Evolutionary conservation across 1,284 basidiomycete genomes (phyloP), one percentile per base, ranked within the genome.

Genomic region (Naganishia albida): DNA sequence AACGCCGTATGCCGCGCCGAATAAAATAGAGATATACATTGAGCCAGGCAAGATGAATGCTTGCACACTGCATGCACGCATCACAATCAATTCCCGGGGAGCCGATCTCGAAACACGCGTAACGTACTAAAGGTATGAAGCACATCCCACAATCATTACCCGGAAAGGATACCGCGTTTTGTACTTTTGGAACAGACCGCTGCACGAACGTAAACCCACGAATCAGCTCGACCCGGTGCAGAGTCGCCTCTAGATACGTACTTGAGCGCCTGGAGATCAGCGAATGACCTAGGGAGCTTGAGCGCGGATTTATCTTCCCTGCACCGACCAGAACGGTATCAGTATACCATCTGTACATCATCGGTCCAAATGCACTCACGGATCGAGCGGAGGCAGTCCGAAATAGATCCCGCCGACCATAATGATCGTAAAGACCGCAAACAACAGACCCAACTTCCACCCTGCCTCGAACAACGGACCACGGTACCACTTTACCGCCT

Each of bases 21-120:
- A 93, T 8, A 98, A 86, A 74, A 98, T 97, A 57, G 91, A 93
- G 67, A 99, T 86, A 77, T 99, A 99, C 94, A 98, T 98, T 25
- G 92, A 95, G 0, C 95, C 95, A 0, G 95, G 95, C 6, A 99
- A 84, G 1, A 91, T 93, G 79, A 98, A 99, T 0, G 93, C 91
- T 82, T 99, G 95, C 3, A 98, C 84, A 79, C 92, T 93, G 75
- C 18, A 54, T 6, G 28, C 23, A n/a, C 15, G 20, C 28, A 10
- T 34, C 34, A 4, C 34, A 34, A 34, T 34, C 34, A 34, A 10
- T 34, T 10, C 10, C 34, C 34, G 34, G 10, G 10, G 34, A 34
- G 10, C 34, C 6, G 10, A 4, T 34, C 34, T 10, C 10, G 34
- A 34, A 34, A 4, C 34, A 15, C 34, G 1, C 18, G n/a, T 34